A percentile compares a stretch with the other conserved stretches of the same genome.
Conservation (phyloP, 345 rosid species). For the Aegle marmelos region DNA sequence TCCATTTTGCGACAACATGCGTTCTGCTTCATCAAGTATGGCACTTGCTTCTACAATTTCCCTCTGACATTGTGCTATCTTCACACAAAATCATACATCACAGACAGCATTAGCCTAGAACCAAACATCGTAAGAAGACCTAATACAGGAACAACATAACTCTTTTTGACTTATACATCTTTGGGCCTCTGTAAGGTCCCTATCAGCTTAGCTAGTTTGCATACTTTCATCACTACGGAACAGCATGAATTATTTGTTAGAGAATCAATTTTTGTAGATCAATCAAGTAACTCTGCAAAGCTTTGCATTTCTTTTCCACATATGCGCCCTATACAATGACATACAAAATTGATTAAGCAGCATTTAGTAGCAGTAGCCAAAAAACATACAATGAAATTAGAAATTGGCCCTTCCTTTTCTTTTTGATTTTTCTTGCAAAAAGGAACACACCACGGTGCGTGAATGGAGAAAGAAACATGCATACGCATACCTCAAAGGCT, state of each 20-base stretch:
- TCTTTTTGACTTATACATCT: not conserved
- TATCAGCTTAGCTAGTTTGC: not conserved
- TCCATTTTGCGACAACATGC: constrained; percentile 31
- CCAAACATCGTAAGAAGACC: not conserved
- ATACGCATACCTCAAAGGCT: constrained; percentile 55
- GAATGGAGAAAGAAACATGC: not conserved
- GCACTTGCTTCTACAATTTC: constrained; percentile 72
- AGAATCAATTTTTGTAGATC: not conserved
- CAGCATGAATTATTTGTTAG: not conserved
- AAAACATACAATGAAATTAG: not conserved
- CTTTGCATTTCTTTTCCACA: not conserved
- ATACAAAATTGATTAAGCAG: not conserved
- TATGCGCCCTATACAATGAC: not conserved
- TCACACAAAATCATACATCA: constrained; percentile 19
- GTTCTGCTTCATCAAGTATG: constrained; percentile 78
- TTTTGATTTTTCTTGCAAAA: no score
- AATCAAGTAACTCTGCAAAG: not conserved
- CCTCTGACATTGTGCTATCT: constrained; percentile 79
- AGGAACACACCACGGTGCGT: not conserved
- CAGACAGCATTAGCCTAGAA: not conserved
- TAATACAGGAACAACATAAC: not conserved
- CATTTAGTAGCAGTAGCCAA: not conserved
- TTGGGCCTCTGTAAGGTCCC: not conserved
- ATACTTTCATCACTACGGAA: not conserved
- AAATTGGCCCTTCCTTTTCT: not conserved